Evolutionary conservation across 768 basidiomycete species (phyloP).

Genomic region (Psilocybe azurescens): DNA sequence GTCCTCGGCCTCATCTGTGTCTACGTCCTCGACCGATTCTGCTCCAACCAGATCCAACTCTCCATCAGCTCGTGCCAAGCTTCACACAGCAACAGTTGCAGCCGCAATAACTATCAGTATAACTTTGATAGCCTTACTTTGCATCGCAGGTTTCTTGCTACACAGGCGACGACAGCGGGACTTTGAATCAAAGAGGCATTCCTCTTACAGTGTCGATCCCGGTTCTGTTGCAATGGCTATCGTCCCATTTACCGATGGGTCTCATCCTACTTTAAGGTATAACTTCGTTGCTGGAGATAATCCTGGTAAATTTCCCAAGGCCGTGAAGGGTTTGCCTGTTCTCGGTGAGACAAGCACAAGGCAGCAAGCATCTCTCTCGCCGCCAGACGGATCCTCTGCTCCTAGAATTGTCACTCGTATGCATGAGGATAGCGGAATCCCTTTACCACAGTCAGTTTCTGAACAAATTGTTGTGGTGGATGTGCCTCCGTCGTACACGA

Average conservation of each 20-base stretch:
- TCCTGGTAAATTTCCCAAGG: too few species aligned
- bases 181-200: neutral
- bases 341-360: neutral
- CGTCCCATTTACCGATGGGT: neutral
- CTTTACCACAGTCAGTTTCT: neutral
- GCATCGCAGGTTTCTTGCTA: neutral
- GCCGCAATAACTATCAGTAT: neutral
- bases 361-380: neutral
- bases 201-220: neutral
- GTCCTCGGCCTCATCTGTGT: neutral
- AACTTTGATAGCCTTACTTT: neutral
- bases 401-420: neutral
- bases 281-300: neutral
- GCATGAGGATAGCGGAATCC: neutral
- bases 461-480: neutral
- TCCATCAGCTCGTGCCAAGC: neutral
- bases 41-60: neutral
- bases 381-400: neutral
- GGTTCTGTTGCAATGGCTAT: neutral
- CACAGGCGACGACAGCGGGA: neutral
- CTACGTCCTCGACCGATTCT: neutral
- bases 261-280: neutral
- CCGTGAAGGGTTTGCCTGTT: too few species aligned
- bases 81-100: neutral
- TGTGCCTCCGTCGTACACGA: neutral